These are phyloP conservation scores for Fusarium graminum DNA, from an alignment of 2,329 filamentous ascomycete genomes.

Conservation along the genomic window DNA sequence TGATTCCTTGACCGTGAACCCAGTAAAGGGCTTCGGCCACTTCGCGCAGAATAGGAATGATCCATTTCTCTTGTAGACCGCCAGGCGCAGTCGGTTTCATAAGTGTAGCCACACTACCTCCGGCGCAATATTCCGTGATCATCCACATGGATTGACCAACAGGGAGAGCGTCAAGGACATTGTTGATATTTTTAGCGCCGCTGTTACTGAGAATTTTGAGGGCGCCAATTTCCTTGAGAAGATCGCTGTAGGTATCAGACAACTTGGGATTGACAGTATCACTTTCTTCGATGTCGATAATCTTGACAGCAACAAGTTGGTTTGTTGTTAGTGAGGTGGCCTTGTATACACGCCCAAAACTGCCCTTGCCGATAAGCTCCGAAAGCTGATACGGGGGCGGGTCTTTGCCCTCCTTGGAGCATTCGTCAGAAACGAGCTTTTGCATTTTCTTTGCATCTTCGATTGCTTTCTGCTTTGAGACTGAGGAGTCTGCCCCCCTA, in stretches of 20 bases:
- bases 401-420: slow-evolving; percentile 69
- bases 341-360: slow-evolving; percentile 81
- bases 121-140: slow-evolving; percentile 87
- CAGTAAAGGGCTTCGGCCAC: slow-evolving; percentile 75
- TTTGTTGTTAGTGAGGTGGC: slow-evolving; percentile 62
- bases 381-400: slow-evolving; percentile 75
- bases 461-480: slow-evolving; percentile 70
- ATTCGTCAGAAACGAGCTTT: slow-evolving; percentile 71
- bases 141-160: slow-evolving; percentile 88
- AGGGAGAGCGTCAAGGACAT: slow-evolving; percentile 82
- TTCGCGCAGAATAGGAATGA: slow-evolving; percentile 75
- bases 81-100: slow-evolving; percentile 76
- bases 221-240: slow-evolving; percentile 76
- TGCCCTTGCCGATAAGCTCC: slow-evolving; percentile 81
- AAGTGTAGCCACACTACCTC: slow-evolving; percentile 81
- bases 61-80: slow-evolving; percentile 77
- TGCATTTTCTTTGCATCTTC: slow-evolving; percentile 81
- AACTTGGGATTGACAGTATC: slow-evolving; percentile 75
- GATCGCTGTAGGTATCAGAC: slow-evolving; percentile 76
- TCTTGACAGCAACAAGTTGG: slow-evolving; percentile 79
- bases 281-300: slow-evolving; percentile 84
- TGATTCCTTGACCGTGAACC: slow-evolving; percentile 77
- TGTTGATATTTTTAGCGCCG: slow-evolving; percentile 83
- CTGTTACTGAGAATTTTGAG: slow-evolving; percentile 80
- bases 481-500: slow-evolving; percentile 58